Percentiles rank a stretch among this genome's conserved stretches.
phyloP scores from a whole-genome alignment of 306 rosid species.

The Citrullus amarus region DNA sequence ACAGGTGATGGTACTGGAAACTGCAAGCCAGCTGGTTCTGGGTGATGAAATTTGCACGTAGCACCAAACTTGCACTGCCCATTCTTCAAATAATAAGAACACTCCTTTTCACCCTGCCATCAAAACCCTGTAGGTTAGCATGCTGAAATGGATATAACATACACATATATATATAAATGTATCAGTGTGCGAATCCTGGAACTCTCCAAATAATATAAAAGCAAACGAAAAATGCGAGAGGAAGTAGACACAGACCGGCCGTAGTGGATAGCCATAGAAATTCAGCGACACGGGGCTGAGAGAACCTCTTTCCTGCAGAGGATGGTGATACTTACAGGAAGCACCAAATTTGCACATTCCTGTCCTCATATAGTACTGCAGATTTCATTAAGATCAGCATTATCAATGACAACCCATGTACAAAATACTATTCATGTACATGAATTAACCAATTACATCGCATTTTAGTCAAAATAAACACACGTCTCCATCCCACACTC shows the following conservation, averaged over 20 bases:
- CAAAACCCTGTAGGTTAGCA: slow-evolving; percentile 1
- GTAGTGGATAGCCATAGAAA: slow-evolving; percentile 32
- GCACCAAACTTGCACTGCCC: slow-evolving; percentile 93
- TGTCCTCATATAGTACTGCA: slow-evolving; percentile 13
- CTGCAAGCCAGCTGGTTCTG: slow-evolving; percentile 58
- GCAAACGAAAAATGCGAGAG: not conserved
- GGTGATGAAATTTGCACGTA: slow-evolving; percentile 93
- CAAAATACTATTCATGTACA: not conserved
- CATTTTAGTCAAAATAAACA: not conserved
- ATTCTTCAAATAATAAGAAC: slow-evolving; percentile 88
- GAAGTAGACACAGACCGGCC: slow-evolving; percentile 23
- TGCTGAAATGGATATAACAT: not conserved
- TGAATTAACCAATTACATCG: not conserved
- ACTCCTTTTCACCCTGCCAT: slow-evolving; percentile 88
- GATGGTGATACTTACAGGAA: slow-evolving; percentile 20
- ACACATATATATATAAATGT: not conserved
- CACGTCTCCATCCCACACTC: not conserved
- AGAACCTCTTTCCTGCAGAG: slow-evolving; percentile 12
- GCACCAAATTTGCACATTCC: slow-evolving; percentile 16
- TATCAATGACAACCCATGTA: not conserved
- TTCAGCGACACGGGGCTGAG: not conserved
- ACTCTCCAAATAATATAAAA: not conserved
- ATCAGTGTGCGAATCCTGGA: not conserved
- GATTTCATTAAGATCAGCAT: slow-evolving; percentile 7
- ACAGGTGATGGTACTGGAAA: slow-evolving; percentile 45